phyloP scores from a whole-genome alignment of 1,284 basidiomycete species.

The Trichosporon sp. region DNA sequence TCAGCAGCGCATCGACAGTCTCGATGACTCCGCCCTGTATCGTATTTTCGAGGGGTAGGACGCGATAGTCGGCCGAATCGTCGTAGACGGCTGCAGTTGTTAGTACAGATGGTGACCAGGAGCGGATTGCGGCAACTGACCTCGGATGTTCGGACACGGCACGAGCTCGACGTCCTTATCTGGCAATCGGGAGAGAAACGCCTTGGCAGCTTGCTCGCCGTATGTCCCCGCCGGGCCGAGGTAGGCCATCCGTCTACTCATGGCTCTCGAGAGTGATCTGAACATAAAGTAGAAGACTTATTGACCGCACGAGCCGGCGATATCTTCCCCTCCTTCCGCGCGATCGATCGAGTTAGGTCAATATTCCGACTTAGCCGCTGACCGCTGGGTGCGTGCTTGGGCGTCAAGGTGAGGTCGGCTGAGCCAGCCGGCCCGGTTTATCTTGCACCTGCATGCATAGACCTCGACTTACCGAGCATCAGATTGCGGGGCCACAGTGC shows the following conservation, averaged over 20 bases:
- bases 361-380: too few species aligned
- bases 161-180: slow-evolving; percentile 20
- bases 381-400: too few species aligned
- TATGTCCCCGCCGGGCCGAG: slow-evolving; percentile 47
- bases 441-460: too few species aligned
- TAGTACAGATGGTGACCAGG: neutral
- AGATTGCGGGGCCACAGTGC: neutral
- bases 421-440: neutral
- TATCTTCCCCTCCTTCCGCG: too few species aligned
- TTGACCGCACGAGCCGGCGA: neutral
- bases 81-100: slow-evolving; percentile 28
- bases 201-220: slow-evolving; percentile 36
- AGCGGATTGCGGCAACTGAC: slow-evolving; percentile 18
- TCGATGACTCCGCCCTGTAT: slow-evolving; percentile 46
- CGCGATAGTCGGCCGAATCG: slow-evolving; percentile 24
- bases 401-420: neutral
- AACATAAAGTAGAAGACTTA: neutral
- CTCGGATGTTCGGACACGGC: slow-evolving; percentile 31
- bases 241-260: slow-evolving; percentile 28
- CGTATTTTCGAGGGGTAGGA: slow-evolving; percentile 47
- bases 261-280: neutral
- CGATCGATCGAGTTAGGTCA: neutral
- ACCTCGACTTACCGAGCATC: too few species aligned
- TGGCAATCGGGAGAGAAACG: slow-evolving; percentile 18
- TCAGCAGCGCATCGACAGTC: slow-evolving; percentile 39